Evolutionary conservation across 2,329 filamentous ascomycete genomes (phyloP).

Genomic region (Nigrospora oryzae): DNA sequence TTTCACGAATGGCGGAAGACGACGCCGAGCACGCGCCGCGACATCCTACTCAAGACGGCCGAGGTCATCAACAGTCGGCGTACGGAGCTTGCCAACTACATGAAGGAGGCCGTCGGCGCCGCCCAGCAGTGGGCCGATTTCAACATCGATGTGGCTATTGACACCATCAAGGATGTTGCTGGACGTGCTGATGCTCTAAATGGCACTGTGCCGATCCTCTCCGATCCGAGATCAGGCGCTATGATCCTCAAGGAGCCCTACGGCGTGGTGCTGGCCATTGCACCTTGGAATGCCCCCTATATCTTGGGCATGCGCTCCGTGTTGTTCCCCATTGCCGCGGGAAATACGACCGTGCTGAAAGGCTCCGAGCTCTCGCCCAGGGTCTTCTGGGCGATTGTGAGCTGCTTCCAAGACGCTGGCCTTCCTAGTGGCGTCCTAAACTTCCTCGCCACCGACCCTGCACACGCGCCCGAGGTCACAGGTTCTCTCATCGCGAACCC

Average conservation of each 20-base stretch:
- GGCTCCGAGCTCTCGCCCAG: constrained; percentile 52
- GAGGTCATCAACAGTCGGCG: constrained; percentile 45
- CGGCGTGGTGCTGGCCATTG: constrained; percentile 58
- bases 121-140: constrained; percentile 18
- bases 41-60: constrained; percentile 54
- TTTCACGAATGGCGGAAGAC: constrained; percentile 55
- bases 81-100: constrained; percentile 45
- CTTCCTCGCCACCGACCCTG: constrained; percentile 48
- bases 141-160: constrained; percentile 22
- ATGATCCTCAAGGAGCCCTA: constrained; percentile 59
- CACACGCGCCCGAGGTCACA: constrained; percentile 51
- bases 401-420: constrained; percentile 52
- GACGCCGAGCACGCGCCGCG: constrained; percentile 46
- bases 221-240: constrained; percentile 39
- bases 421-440: constrained; percentile 58
- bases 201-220: constrained; percentile 21
- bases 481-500: constrained; percentile 53
- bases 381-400: constrained; percentile 46
- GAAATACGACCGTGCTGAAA: constrained; percentile 57
- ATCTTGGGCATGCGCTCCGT: constrained; percentile 35
- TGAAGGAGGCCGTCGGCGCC: constrained; percentile 30
- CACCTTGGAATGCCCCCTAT: constrained; percentile 47
- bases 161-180: constrained; percentile 27
- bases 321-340: constrained; percentile 51
- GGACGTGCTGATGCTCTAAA: constrained; percentile 23